A percentile compares a stretch with the other conserved stretches of the same genome.
phyloP scores from a whole-genome alignment of 371 early-diverging fungal genomes.

The Vairimorpha apis region DNA sequence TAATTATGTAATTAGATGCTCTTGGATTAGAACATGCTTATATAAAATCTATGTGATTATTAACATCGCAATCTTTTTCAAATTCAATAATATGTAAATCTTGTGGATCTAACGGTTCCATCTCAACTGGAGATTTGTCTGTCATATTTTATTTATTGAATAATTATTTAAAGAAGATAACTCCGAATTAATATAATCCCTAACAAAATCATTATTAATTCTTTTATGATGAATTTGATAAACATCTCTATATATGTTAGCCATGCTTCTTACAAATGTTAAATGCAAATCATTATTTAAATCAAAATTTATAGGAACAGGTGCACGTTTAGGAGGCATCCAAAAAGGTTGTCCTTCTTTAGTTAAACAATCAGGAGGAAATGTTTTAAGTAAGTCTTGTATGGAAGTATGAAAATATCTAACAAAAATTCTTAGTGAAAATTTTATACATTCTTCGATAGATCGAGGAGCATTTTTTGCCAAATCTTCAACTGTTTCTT shows the following conservation, averaged over 20 bases:
- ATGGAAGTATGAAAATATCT: slow-evolving; percentile 51
- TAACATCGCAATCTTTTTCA: slow-evolving; percentile 96
- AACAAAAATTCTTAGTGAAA: slow-evolving; percentile 47
- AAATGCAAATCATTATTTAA: slow-evolving; percentile 70
- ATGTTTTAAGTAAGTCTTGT: slow-evolving; percentile 59
- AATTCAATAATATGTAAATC: slow-evolving; percentile 79
- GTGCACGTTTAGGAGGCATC: slow-evolving; percentile 95
- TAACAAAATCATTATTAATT: slow-evolving; percentile 73
- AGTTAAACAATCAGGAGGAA: slow-evolving; percentile 67
- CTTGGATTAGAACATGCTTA: slow-evolving; percentile 92
- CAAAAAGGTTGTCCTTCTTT: slow-evolving; percentile 84
- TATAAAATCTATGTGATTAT: slow-evolving; percentile 97
- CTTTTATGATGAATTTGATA: slow-evolving; percentile 74
- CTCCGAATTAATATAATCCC: slow-evolving; percentile 73
- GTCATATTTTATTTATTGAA: neutral
- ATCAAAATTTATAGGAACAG: slow-evolving; percentile 66
- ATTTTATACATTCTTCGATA: slow-evolving; percentile 64
- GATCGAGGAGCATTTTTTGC: slow-evolving; percentile 86
- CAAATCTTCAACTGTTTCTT: slow-evolving; percentile 75
- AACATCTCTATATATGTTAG: slow-evolving; percentile 73
- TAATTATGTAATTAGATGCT: slow-evolving; percentile 86
- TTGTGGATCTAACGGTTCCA: slow-evolving; percentile 61
- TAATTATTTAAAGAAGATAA: slow-evolving; percentile 53
- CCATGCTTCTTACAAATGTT: slow-evolving; percentile 79
- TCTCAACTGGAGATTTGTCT: slow-evolving; percentile 62